Evolutionary conservation across 164 flowering plant genomes (phyloP).

Genomic region (Saururus chinensis): DNA sequence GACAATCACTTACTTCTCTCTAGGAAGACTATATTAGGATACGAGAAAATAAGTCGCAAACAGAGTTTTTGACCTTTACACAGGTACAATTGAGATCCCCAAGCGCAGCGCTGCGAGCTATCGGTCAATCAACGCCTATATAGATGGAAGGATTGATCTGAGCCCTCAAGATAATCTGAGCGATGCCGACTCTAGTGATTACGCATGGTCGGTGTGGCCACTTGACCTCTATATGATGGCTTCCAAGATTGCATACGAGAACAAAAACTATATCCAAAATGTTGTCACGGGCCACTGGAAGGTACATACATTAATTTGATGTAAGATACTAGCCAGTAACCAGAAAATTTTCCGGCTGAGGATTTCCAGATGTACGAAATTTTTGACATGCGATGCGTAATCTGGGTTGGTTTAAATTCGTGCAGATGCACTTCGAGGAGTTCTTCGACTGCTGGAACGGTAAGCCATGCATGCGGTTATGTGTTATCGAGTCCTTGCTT

Average conservation of each 20-base stretch:
- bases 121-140: slow-evolving; percentile 5
- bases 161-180: neutral
- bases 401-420: neutral
- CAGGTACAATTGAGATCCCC: slow-evolving; percentile 15
- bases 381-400: too few species aligned
- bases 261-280: slow-evolving; percentile 15
- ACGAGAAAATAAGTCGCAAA: too few species aligned
- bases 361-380: too few species aligned
- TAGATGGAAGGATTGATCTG: slow-evolving; percentile 12
- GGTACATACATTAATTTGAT: slow-evolving; percentile 13
- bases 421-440: slow-evolving; percentile 35
- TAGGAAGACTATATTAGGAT: too few species aligned
- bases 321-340: too few species aligned
- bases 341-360: too few species aligned
- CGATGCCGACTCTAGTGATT: neutral
- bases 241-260: slow-evolving; percentile 40
- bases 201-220: neutral
- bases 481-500: too few species aligned
- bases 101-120: slow-evolving; percentile 1
- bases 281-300: slow-evolving; percentile 28
- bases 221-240: slow-evolving; percentile 32
- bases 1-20: too few species aligned
- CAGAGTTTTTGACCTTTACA: too few species aligned
- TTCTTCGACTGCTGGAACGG: slow-evolving; percentile 30
- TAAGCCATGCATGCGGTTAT: neutral